These are phyloP conservation scores for Penicillium aurantiogriseum DNA, from an alignment of 2,329 filamentous ascomycete genomes.

Conservation along the genomic window DNA sequence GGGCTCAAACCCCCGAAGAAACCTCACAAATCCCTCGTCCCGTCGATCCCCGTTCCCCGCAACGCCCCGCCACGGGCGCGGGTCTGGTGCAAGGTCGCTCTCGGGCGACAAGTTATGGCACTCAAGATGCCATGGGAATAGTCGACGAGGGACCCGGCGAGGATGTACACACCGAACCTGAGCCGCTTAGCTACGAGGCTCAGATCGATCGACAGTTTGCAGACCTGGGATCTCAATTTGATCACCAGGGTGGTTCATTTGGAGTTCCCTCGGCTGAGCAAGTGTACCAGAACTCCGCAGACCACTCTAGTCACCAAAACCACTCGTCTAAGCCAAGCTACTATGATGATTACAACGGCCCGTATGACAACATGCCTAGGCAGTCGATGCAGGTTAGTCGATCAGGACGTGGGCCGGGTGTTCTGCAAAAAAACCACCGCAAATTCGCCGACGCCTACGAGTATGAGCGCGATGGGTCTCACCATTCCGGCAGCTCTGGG, in stretches of 20 bases:
- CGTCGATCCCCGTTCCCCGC: constrained; percentile 25
- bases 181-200: constrained; percentile 36
- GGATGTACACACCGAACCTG: constrained; percentile 30
- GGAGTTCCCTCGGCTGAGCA: constrained; percentile 32
- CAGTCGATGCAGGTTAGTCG: constrained; percentile 45
- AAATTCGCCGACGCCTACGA: constrained; percentile 88
- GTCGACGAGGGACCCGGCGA: constrained; percentile 32
- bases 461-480: constrained; percentile 57
- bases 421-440: constrained; percentile 81
- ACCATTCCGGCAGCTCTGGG: constrained; percentile 78
- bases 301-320: constrained; percentile 31
- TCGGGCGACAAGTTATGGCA: constrained; percentile 35
- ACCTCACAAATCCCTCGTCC: constrained; percentile 42
- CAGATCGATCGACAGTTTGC: constrained; percentile 46
- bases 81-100: constrained; percentile 16
- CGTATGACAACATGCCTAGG: constrained; percentile 40
- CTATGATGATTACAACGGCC: constrained; percentile 51
- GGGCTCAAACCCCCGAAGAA: constrained; percentile 47
- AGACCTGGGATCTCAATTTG: constrained; percentile 37
- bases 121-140: constrained; percentile 32
- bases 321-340: constrained; percentile 39
- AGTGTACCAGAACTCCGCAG: constrained; percentile 32
- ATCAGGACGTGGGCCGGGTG: constrained; percentile 48
- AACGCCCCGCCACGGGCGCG: constrained; percentile 40
- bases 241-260: constrained; percentile 30